These are phyloP conservation scores for Penicillium desertorum DNA, from an alignment of 495 filamentous ascomycete genomes.

Conservation along the genomic window DNA sequence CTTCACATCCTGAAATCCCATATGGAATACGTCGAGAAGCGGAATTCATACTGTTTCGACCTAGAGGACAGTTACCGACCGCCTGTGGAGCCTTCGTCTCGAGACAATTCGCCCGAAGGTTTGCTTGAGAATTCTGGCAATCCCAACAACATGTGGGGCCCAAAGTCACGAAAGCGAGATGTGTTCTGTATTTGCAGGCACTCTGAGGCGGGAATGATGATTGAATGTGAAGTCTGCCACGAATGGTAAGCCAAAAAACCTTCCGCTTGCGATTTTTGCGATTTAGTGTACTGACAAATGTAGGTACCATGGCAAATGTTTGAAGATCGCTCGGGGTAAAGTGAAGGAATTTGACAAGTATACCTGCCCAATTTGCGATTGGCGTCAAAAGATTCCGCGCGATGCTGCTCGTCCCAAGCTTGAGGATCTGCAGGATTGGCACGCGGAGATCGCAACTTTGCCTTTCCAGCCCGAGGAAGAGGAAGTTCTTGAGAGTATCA, in stretches of 20 bases:
- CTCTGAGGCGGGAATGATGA: constrained; percentile 97
- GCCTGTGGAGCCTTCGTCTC: constrained; percentile 87
- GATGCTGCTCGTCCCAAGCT: constrained; percentile 95
- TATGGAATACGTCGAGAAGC: constrained; percentile 88
- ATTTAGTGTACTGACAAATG: constrained; percentile 14
- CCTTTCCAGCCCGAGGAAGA: constrained; percentile 98
- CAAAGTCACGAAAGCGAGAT: constrained; percentile 60
- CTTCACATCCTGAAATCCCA: constrained; percentile 90
- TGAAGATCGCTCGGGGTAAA: constrained; percentile 96
- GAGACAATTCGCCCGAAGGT: constrained; percentile 77
- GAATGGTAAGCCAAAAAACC: constrained; percentile 70
- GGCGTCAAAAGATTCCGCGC: constrained; percentile 96
- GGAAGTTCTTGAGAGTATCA: constrained; percentile 76
- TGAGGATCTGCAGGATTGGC: constrained; percentile 86
- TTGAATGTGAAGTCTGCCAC: constrained; percentile 96
- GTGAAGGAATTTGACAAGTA: constrained; percentile 98
- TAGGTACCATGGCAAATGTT: constrained; percentile 96
- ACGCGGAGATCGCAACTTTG: constrained; percentile 74
- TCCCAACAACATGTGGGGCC: constrained; percentile 47
- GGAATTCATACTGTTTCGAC: constrained; percentile 90
- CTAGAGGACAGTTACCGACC: constrained; percentile 83
- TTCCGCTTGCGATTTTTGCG: neutral
- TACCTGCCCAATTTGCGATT: constrained; percentile 97
- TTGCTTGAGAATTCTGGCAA: constrained; percentile 49
- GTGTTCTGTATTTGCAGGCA: constrained; percentile 97